Evolutionary conservation across 768 basidiomycete species (phyloP).

Genomic region (Podaxis rugospora): DNA sequence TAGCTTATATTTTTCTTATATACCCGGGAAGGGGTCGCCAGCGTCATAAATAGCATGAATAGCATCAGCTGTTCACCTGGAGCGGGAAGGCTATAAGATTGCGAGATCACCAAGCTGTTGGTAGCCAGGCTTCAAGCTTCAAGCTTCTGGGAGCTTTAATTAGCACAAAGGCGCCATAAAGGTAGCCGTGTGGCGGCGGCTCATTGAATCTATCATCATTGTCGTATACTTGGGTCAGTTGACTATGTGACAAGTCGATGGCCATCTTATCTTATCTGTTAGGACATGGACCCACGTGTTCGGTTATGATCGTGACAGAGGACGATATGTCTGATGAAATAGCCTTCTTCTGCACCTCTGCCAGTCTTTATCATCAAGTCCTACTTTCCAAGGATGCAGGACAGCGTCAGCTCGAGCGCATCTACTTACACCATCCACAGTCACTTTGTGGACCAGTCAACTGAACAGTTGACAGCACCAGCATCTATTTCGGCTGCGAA

Average conservation of each 20-base stretch:
- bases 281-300: background rate
- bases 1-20: background rate
- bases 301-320: background rate
- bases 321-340: background rate
- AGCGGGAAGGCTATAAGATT: background rate
- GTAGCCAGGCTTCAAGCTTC: background rate
- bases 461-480: slow-evolving; percentile 9
- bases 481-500: slow-evolving; percentile 34
- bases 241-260: too few species aligned
- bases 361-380: background rate
- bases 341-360: background rate
- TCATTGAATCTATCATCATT: background rate
- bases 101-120: background rate
- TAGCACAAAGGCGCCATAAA: background rate
- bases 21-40: background rate
- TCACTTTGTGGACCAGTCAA: slow-evolving; percentile 14
- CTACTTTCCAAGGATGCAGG: slow-evolving; percentile 21
- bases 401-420: slow-evolving; percentile 32
- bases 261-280: background rate
- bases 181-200: background rate
- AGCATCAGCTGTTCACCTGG: background rate
- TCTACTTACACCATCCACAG: slow-evolving; percentile 30
- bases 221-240: too few species aligned
- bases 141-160: background rate
- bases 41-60: background rate